Conservation (phyloP, 163 green algal species). For the Prototheca wickerhamii region DNA sequence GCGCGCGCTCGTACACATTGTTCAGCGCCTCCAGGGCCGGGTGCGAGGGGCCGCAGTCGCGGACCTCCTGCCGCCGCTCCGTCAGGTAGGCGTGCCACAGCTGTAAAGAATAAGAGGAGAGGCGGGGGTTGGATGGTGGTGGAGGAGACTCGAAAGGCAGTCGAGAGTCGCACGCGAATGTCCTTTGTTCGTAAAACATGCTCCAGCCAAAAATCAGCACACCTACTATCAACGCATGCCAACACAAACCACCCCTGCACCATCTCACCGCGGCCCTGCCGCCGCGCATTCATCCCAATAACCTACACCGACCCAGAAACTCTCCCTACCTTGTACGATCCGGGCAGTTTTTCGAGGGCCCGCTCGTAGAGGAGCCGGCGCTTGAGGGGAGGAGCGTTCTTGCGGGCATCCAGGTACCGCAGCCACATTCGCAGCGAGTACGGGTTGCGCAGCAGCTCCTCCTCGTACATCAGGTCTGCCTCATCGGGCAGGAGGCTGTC, state of each 20-base stretch:
- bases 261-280: background rate
- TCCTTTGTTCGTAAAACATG: background rate
- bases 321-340: constrained; percentile 87
- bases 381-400: constrained; percentile 44
- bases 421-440: constrained; percentile 89
- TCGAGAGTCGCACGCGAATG: background rate
- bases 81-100: constrained; percentile 87
- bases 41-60: constrained; percentile 44
- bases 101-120: constrained; percentile 37
- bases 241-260: background rate
- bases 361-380: constrained; percentile 88
- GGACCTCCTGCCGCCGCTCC: constrained; percentile 60
- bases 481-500: constrained; percentile 22
- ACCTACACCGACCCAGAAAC: background rate
- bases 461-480: constrained; percentile 33
- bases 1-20: constrained; percentile 88
- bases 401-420: constrained; percentile 79
- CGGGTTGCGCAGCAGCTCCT: constrained; percentile 93
- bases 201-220: too few relatives aligned
- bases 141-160: background rate
- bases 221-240: too few relatives aligned
- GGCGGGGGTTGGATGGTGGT: background rate
- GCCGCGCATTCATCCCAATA: background rate
- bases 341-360: constrained; percentile 76
- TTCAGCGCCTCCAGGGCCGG: constrained; percentile 50